Percentiles rank a stretch among this genome's conserved stretches.
Conservation (phyloP, 306 rosid genomes). For the Citrullus amarus region DNA sequence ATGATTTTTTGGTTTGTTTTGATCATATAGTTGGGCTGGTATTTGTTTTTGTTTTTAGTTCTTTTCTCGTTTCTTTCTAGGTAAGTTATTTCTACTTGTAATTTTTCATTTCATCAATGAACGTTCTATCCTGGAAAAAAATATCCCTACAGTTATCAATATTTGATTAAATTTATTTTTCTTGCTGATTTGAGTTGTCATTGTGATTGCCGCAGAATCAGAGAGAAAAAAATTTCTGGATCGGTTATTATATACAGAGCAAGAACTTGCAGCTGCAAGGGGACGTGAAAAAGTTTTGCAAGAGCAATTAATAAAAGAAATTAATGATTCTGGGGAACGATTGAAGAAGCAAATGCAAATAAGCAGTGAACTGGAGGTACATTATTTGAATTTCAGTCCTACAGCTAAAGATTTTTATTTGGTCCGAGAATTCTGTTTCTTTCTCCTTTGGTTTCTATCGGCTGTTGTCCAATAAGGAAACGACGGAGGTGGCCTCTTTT, state of each 20-base stretch:
- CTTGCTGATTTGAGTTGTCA: not conserved
- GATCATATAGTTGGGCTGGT: not conserved
- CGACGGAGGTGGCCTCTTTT: no score
- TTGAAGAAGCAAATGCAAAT: conserved; percentile 47
- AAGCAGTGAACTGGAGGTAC: conserved; percentile 55
- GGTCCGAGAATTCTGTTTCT: no score
- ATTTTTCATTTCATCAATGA: not conserved
- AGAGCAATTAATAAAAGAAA: conserved; percentile 61
- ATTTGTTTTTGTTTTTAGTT: not conserved
- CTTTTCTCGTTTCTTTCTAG: not conserved
- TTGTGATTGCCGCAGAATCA: conserved; percentile 31
- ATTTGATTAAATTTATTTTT: not conserved
- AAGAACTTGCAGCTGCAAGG: conserved; percentile 86
- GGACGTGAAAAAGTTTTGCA: conserved; percentile 70
- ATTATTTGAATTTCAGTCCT: not conserved
- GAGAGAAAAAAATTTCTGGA: conserved; percentile 68
- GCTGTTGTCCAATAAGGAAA: no score
- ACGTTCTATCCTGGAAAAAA: not conserved
- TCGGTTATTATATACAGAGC: conserved; percentile 41
- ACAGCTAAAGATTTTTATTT: not conserved
- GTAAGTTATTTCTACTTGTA: not conserved
- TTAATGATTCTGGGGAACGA: conserved; percentile 50
- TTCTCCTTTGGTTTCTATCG: no score
- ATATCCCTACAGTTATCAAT: not conserved
- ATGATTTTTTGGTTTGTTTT: not conserved